Conservation (phyloP, 129 eudicot genomes). For the Ambrosia artemisiifolia region DNA sequence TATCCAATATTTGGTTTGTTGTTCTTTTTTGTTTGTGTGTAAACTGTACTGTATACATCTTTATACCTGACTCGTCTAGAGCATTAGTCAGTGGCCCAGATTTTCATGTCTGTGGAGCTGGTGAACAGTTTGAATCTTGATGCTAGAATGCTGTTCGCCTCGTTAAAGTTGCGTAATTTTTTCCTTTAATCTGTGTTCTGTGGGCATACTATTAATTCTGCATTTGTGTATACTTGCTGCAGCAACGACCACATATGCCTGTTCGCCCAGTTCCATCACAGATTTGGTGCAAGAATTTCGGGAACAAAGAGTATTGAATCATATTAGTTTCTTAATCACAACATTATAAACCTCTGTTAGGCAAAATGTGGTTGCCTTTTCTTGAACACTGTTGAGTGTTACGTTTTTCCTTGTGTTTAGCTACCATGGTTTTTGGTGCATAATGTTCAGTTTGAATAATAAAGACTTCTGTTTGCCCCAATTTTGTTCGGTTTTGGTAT, state of each 20-base stretch:
- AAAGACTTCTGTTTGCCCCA: constrained; percentile 16
- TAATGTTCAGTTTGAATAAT: constrained; percentile 29
- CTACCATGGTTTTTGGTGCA: constrained; percentile 27
- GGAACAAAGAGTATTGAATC: constrained; percentile 61
- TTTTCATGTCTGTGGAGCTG: neutral
- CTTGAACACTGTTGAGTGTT: constrained; percentile 12
- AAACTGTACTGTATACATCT: neutral
- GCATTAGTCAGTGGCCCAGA: neutral
- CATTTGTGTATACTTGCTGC: constrained; percentile 25
- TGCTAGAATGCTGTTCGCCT: neutral
- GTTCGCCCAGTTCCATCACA: constrained; percentile 83
- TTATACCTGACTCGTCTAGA: neutral
- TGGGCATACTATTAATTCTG: neutral
- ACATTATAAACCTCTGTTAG: constrained; percentile 14
- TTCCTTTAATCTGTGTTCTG: neutral
- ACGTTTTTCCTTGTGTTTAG: constrained; percentile 13
- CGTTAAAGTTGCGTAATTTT: neutral
- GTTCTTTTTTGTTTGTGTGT: neutral
- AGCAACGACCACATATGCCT: constrained; percentile 88
- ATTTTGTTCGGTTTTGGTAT: neutral
- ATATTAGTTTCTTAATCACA: constrained; percentile 28
- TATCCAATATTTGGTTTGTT: neutral
- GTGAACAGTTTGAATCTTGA: too few species aligned
- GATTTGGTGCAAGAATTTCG: constrained; percentile 89
- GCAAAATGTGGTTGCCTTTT: constrained; percentile 30